phyloP scores from a whole-genome alignment of 2,329 filamentous ascomycete genomes.

The Monosporascus sp. region DNA sequence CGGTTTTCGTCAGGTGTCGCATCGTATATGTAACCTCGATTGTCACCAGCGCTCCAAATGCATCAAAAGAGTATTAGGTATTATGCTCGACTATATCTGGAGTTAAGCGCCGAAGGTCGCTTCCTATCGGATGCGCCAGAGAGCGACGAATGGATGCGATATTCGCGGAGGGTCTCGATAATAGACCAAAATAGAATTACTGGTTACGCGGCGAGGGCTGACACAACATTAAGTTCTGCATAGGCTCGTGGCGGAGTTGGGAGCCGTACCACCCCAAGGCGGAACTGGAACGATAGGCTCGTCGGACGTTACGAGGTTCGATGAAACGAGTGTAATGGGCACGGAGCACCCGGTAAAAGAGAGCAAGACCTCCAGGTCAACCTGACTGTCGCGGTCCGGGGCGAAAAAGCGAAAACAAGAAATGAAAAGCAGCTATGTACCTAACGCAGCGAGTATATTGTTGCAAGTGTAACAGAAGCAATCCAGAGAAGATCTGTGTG shows the following conservation, averaged over 20 bases:
- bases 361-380: neutral
- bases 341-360: constrained; percentile 39
- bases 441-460: too few species aligned
- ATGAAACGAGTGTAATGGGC: constrained; percentile 51
- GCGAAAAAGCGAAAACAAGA: neutral
- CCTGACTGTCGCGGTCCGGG: neutral
- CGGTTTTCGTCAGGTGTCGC: constrained; percentile 16
- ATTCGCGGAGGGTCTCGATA: neutral
- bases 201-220: neutral
- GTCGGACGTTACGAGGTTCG: neutral
- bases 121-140: too few species aligned
- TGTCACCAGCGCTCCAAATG: constrained; percentile 12
- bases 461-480: too few species aligned
- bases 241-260: neutral
- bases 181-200: neutral
- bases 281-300: neutral
- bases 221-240: neutral
- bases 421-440: neutral
- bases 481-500: too few species aligned
- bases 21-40: constrained; percentile 16
- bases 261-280: neutral
- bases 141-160: neutral
- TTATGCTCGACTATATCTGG: constrained; percentile 1
- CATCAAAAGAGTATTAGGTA: constrained; percentile 8
- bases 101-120: too few species aligned